Conservation (phyloP, 345 rosid species). For the Physaria fendleri region DNA sequence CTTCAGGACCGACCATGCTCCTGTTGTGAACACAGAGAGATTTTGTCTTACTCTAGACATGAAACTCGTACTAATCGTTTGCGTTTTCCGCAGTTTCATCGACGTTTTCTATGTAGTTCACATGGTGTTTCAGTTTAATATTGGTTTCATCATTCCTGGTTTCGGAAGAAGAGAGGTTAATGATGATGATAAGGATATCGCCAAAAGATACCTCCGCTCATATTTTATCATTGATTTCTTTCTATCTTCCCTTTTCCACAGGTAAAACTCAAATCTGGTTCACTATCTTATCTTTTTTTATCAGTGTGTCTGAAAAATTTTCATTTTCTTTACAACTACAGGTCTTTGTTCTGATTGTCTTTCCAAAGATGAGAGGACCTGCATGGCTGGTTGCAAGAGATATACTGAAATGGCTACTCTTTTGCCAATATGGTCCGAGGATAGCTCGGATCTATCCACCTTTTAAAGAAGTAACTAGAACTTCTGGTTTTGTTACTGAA, state of each 20-base stretch:
- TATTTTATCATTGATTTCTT: conserved; percentile 33
- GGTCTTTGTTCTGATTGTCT: conserved; percentile 28
- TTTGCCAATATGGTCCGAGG: conserved; percentile 34
- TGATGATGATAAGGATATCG: conserved; percentile 13
- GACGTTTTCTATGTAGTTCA: conserved; percentile 30
- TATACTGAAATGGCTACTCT: conserved; percentile 28
- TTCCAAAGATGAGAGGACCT: conserved; percentile 13
- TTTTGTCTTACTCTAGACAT: no score
- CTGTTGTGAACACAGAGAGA: no score
- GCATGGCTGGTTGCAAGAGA: conserved; percentile 27
- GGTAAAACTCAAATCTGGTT: conserved; percentile 16
- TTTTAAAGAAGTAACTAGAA: conserved; percentile 31
- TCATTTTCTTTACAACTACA: neutral
- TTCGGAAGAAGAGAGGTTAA: conserved; percentile 36
- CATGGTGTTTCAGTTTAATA: conserved; percentile 30
- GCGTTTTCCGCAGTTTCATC: conserved; percentile 31
- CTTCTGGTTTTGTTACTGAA: conserved; percentile 33
- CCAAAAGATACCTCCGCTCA: conserved; percentile 25
- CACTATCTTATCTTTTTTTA: neutral
- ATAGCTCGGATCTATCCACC: conserved; percentile 28
- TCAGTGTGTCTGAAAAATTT: neutral
- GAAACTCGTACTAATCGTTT: conserved; percentile 17
- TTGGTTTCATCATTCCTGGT: conserved; percentile 31
- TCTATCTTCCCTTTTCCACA: conserved; percentile 36
- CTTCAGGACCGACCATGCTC: no score